Evolutionary conservation across 495 filamentous ascomycete genomes (phyloP).

Genomic region (Pseudomonodictys pantanalensis): DNA sequence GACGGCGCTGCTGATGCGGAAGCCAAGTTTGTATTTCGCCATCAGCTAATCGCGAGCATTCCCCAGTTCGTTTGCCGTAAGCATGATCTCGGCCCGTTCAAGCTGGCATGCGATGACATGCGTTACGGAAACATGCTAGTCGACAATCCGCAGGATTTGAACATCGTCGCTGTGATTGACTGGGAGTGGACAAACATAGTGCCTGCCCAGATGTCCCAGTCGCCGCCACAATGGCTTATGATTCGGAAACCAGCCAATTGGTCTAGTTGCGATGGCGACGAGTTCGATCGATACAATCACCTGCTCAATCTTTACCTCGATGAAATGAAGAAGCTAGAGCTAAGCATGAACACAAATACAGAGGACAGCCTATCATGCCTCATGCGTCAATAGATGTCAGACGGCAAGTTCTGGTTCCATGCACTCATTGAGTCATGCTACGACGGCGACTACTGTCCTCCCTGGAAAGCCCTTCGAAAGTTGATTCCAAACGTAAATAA

Average conservation of each 20-base stretch:
- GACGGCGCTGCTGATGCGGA: conserved; percentile 14
- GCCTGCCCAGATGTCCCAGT: conserved; percentile 2
- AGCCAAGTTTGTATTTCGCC: conserved; percentile 18
- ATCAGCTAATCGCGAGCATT: conserved; percentile 16
- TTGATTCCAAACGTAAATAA: conserved; percentile 10
- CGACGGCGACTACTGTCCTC: neutral
- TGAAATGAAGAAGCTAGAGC: neutral
- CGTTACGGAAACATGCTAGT: conserved; percentile 23
- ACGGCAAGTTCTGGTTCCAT: conserved; percentile 21
- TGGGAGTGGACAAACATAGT: conserved; percentile 14
- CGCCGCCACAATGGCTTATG: conserved; percentile 7
- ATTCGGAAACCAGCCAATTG: neutral
- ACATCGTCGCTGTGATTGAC: conserved; percentile 16
- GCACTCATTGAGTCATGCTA: conserved; percentile 11
- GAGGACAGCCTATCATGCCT: conserved; percentile 4
- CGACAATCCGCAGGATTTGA: conserved; percentile 16
- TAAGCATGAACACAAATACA: neutral
- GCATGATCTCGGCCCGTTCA: conserved; percentile 13
- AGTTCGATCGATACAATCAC: conserved; percentile 6
- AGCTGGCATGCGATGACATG: conserved; percentile 18
- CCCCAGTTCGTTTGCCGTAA: conserved; percentile 11
- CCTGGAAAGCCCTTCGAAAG: conserved; percentile 16
- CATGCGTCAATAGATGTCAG: conserved; percentile 9
- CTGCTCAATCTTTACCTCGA: conserved; percentile 1
- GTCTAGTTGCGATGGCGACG: neutral